Conservation (phyloP, 352 stramenopile species). For the Phytophthora hybrid region DNA sequence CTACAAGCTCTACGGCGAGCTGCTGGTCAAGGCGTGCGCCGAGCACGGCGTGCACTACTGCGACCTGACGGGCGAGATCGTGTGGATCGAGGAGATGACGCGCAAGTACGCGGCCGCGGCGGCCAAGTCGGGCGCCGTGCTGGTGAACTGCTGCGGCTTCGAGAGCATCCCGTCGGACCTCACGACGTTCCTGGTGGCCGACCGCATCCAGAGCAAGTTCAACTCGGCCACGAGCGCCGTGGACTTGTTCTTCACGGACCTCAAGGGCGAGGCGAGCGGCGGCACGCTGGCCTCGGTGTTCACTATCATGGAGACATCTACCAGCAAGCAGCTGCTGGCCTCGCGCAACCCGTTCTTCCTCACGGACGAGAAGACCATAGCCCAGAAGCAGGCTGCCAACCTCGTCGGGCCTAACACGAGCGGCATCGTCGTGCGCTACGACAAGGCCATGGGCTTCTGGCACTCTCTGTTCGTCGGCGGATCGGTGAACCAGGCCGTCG, state of each 20-base stretch:
- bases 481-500: slow-evolving; percentile 79
- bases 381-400: slow-evolving; percentile 37
- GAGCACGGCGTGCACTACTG: slow-evolving; percentile 92
- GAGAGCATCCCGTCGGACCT: slow-evolving; percentile 92
- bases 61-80: slow-evolving; percentile 92
- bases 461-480: slow-evolving; percentile 84
- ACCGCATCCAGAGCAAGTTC: slow-evolving; percentile 67
- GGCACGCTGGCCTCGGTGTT: slow-evolving; percentile 71
- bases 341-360: slow-evolving; percentile 68
- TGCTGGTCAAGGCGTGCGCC: slow-evolving; percentile 87
- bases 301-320: slow-evolving; percentile 62
- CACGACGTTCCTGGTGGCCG: slow-evolving; percentile 72
- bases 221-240: slow-evolving; percentile 49
- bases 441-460: slow-evolving; percentile 72
- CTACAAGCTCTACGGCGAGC: slow-evolving; percentile 86
- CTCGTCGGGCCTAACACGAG: slow-evolving; percentile 52
- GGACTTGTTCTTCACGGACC: slow-evolving; percentile 56
- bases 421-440: slow-evolving; percentile 60
- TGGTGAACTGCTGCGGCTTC: slow-evolving; percentile 91
- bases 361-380: slow-evolving; percentile 54
- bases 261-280: slow-evolving; percentile 67
- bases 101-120: slow-evolving; percentile 65
- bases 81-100: slow-evolving; percentile 89
- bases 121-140: slow-evolving; percentile 67
- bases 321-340: slow-evolving; percentile 46